Conservation (phyloP, 306 rosid species). For the Prunus mira region DNA sequence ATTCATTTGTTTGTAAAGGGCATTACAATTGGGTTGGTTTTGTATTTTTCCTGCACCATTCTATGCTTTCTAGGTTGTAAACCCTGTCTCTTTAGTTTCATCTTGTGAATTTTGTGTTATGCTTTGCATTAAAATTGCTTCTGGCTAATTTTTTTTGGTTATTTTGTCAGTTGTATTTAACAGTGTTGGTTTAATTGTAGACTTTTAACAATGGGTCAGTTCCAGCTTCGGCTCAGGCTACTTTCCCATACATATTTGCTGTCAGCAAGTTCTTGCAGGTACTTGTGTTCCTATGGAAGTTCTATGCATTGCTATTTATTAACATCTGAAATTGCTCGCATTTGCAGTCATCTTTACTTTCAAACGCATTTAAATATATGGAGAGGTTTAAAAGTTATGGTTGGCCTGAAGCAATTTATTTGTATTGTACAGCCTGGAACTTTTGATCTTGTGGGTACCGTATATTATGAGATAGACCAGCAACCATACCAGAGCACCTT, state of each 20-base stretch:
- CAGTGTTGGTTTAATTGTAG: constrained; percentile 38
- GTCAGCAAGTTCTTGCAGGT: constrained; percentile 97
- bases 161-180: constrained; percentile 14
- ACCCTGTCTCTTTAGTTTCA: neutral
- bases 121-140: neutral
- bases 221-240: constrained; percentile 75
- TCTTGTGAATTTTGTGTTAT: neutral
- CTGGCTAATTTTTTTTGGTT: neutral
- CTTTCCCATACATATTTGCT: constrained; percentile 79
- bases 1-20: neutral
- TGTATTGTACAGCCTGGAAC: constrained; percentile 66
- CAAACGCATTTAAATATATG: neutral
- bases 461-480: constrained; percentile 76
- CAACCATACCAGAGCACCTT: constrained; percentile 74
- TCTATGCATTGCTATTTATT: neutral
- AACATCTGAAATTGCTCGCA: constrained; percentile 10
- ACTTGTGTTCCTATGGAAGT: constrained; percentile 13
- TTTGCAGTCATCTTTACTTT: neutral
- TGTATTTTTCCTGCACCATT: neutral
- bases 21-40: neutral
- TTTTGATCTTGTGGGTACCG: constrained; percentile 87
- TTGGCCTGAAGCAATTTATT: constrained; percentile 15
- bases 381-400: neutral
- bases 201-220: constrained; percentile 68
- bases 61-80: neutral